These are phyloP conservation scores for Candida xiaguanensis DNA, from an alignment of 805 yeast species.

Conservation along the genomic window DNA sequence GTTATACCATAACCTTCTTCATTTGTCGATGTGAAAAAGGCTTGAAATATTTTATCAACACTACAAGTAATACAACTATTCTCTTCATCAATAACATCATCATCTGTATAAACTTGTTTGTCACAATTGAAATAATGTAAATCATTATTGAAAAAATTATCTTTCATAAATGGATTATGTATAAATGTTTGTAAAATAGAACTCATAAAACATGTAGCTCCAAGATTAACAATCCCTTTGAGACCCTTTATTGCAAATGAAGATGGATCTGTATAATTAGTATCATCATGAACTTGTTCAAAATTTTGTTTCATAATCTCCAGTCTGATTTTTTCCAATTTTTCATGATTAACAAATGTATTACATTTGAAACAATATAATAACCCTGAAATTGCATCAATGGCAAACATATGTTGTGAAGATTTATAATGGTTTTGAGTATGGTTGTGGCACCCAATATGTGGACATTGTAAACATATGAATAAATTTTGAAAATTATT, in stretches of 20 bases:
- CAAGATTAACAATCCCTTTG: conserved; percentile 88
- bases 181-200: conserved; percentile 83
- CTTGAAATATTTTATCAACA: conserved; percentile 70
- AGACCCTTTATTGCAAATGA: conserved; percentile 69
- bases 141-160: conserved; percentile 68
- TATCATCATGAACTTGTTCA: background rate
- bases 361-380: conserved; percentile 79
- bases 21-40: conserved; percentile 62
- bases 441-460: conserved; percentile 58
- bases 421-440: conserved; percentile 29
- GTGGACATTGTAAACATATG: conserved; percentile 73
- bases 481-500: conserved; percentile 45
- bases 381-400: conserved; percentile 64
- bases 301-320: conserved; percentile 2
- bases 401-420: conserved; percentile 38
- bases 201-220: conserved; percentile 97
- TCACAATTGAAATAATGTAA: conserved; percentile 58
- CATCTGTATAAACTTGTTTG: conserved; percentile 13
- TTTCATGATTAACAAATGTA: conserved; percentile 62
- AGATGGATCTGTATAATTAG: conserved; percentile 31
- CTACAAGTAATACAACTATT: conserved; percentile 78
- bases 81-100: conserved; percentile 23
- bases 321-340: conserved; percentile 50
- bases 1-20: conserved; percentile 79
- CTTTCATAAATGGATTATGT: conserved; percentile 85